phyloP scores from a whole-genome alignment of 208 protist species.

The Leishmania mexicana region DNA sequence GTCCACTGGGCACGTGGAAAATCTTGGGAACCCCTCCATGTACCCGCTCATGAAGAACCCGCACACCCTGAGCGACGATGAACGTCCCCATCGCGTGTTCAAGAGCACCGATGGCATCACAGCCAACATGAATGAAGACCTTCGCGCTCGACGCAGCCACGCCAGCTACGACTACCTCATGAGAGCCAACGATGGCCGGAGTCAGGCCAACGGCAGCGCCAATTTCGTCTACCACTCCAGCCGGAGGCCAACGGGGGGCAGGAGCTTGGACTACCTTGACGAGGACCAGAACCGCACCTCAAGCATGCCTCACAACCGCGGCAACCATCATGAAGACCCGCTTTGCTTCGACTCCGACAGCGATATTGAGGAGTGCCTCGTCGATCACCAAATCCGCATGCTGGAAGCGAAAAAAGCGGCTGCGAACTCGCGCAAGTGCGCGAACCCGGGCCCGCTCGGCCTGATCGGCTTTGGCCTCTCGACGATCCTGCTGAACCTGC shows the following conservation, averaged over 20 bases:
- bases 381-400: conserved; percentile 35
- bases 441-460: conserved; percentile 38
- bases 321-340: not conserved
- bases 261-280: conserved; percentile 35
- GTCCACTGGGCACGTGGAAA: not conserved
- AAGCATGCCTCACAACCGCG: not conserved
- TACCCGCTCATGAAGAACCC: not conserved
- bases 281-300: conserved; percentile 31
- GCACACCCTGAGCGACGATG: not conserved
- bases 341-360: conserved; percentile 27
- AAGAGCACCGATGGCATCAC: conserved; percentile 8
- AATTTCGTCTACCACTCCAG: conserved; percentile 19
- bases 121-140: not conserved
- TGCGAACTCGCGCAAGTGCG: conserved; percentile 22
- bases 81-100: not conserved
- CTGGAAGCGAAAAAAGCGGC: conserved; percentile 12
- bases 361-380: conserved; percentile 19
- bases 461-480: conserved; percentile 66
- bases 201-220: not conserved
- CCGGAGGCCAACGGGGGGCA: conserved; percentile 1
- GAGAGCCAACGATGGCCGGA: conserved; percentile 4
- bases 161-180: conserved; percentile 36
- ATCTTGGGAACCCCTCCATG: not conserved
- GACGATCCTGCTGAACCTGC: conserved; percentile 59
- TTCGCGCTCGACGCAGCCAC: conserved; percentile 20